Conservation (phyloP, 1,139 yeast species). For the Pichia sp. region DNA sequence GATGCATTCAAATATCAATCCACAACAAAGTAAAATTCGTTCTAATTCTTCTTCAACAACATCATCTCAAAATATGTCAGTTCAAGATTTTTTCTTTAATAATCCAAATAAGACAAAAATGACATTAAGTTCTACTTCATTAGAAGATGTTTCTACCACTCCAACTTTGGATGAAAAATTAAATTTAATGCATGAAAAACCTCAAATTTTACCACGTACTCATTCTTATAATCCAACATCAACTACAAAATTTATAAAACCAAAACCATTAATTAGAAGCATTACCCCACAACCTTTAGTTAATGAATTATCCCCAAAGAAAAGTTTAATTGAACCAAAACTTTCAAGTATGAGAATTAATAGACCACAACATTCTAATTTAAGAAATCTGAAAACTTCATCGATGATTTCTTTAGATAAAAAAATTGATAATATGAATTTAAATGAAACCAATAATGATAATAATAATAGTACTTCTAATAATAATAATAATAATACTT, state of each 20-base stretch:
- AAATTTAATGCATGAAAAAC: not conserved
- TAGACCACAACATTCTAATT: constrained; percentile 27
- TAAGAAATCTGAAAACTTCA: constrained; percentile 13
- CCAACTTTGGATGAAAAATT: not conserved
- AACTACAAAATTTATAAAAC: constrained; percentile 40
- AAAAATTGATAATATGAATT: constrained; percentile 1
- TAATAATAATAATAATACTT: too few relatives aligned
- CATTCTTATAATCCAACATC: constrained; percentile 11
- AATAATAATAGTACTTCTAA: too few relatives aligned
- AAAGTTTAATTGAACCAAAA: constrained; percentile 18
- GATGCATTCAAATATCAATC: not conserved
- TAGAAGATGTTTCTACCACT: constrained; percentile 12
- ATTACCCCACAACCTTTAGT: constrained; percentile 30
- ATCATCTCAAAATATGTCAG: constrained; percentile 19
- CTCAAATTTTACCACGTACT: not conserved
- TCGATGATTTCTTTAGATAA: constrained; percentile 13
- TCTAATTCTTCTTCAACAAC: not conserved
- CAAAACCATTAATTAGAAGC: constrained; percentile 27
- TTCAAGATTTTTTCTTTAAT: constrained; percentile 30
- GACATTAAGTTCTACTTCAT: constrained; percentile 15
- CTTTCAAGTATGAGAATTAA: constrained; percentile 36
- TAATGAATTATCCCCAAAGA: constrained; percentile 32
- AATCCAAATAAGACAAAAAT: constrained; percentile 22
- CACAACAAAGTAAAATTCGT: not conserved
- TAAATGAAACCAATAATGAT: not conserved